Evolutionary conservation across 2,329 filamentous ascomycete species (phyloP).

Genomic region (Aureobasidium uvarum): DNA sequence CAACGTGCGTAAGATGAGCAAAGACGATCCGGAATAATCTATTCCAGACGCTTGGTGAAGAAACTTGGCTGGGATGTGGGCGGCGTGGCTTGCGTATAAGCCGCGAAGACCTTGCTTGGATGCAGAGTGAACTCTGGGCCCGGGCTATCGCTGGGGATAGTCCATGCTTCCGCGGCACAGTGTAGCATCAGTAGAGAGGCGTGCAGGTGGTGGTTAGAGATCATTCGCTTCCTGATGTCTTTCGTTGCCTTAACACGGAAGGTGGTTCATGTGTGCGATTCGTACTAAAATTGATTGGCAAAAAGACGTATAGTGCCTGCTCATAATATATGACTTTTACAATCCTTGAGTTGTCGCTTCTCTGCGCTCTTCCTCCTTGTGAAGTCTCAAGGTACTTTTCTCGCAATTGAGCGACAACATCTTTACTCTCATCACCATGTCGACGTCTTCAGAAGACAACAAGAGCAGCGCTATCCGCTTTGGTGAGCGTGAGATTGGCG

Average conservation of each 20-base stretch:
- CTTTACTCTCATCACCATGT: conserved; percentile 2
- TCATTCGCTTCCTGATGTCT: not conserved
- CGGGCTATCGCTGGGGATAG: not conserved
- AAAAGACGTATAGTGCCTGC: not conserved
- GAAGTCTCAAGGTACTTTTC: not conserved
- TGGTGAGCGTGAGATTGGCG: conserved; percentile 14
- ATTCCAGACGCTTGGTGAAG: not conserved
- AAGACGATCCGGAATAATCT: conserved; percentile 10
- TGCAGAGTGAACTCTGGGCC: conserved; percentile 3
- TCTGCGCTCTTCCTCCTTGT: not conserved
- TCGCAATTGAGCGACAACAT: not conserved
- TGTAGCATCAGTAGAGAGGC: not conserved
- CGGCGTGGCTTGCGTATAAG: not conserved
- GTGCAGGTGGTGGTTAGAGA: not conserved
- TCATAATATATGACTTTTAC: conserved; percentile 7
- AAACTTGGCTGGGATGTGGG: not conserved
- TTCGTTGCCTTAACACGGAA: not conserved
- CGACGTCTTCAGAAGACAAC: conserved; percentile 1
- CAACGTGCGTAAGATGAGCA: not conserved
- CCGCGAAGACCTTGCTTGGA: not conserved
- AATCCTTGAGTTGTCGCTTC: not conserved
- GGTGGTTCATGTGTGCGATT: not conserved
- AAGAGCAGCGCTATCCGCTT: conserved; percentile 18
- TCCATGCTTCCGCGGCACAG: conserved; percentile 6
- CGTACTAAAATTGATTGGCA: conserved; percentile 3